Conservation (phyloP, 805 yeast genomes). For the Kodamaea hsintzibuensis region DNA sequence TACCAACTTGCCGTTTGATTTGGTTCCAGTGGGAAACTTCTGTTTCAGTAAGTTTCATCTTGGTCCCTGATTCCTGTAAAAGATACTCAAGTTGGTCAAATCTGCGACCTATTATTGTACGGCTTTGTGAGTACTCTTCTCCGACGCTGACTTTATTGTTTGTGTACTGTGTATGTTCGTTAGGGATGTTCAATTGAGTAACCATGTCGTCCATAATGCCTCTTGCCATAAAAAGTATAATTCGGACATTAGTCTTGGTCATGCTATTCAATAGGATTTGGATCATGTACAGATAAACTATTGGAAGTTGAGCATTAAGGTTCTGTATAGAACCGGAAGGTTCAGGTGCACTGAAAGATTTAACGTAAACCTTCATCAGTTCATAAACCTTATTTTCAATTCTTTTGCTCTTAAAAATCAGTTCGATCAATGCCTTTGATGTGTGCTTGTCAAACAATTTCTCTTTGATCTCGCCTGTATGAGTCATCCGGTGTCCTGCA, state of each 20-base stretch:
- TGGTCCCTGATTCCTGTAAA: not conserved
- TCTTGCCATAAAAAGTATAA: constrained; percentile 6
- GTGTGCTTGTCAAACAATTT: constrained; percentile 7
- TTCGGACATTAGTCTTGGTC: constrained; percentile 2
- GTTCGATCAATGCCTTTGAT: constrained; percentile 6
- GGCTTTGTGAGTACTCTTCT: constrained; percentile 4
- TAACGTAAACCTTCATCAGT: not conserved
- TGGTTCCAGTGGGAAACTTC: constrained; percentile 6
- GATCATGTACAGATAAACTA: constrained; percentile 10
- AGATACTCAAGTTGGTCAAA: constrained; percentile 8
- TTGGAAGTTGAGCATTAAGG: not conserved
- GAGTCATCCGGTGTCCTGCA: constrained; percentile 13
- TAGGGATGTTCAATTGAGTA: constrained; percentile 8
- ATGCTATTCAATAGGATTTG: constrained; percentile 5
- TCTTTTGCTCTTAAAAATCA: constrained; percentile 1
- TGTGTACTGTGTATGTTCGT: constrained; percentile 4
- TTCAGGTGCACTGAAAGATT: no score
- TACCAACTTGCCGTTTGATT: not conserved
- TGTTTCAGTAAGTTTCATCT: not conserved
- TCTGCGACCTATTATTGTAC: constrained; percentile 3
- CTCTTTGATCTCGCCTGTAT: not conserved
- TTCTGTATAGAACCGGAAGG: no score
- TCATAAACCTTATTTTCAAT: not conserved
- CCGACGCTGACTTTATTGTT: constrained; percentile 4
- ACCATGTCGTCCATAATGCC: constrained; percentile 13